Base-by-base conservation (phyloP, 2,329 filamentous ascomycete species). In the Emmonsiellopsis sp. region DNA sequence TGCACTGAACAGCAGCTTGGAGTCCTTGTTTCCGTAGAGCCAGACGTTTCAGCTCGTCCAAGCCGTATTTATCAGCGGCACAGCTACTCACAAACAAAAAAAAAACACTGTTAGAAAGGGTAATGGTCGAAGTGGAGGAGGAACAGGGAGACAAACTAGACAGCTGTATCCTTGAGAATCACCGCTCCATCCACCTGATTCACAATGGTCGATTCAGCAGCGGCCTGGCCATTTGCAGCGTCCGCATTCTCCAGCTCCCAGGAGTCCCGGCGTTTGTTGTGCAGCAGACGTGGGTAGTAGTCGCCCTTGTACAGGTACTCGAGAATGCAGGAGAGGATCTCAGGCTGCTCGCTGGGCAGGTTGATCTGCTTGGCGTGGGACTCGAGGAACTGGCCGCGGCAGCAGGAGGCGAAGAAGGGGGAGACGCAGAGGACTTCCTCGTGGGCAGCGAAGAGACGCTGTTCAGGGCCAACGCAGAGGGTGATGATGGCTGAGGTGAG, bases 281-380 rank as follows among this genome's bases (percentile, higher is more conserved):
- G 88, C 53, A 88, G 73, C 27, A 95, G 78, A 14, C 86, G 85
- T 2, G 91, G 90, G 62, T 85, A 91, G 74, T 95, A 95, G 71
- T 95, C 91, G 58, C 90, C 90, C 72, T 94, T 94, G 79, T 94
- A 94, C 53, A 96, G 82, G 62, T 86, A 95, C 67, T 96, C 91
- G 53, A 96, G 83, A 9, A 96, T 79, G 5, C 86, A 90, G 6
- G 88, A 94, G 70, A 96, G 91, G 63, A 95, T 85, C 68, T 95
- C 89, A 17, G 91, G 89, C 61, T 91, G 85, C 70, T 95, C 91
- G 56, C 92, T 83, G 1, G 88, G 86, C 2, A 95, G 81, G 50
- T 85, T 79, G 66, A 95, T 86, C 52, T 85, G 84, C 72, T 88
- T 90, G 65, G 75, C 77, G 47, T 68, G 66, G 13, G 74, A 66